These are phyloP conservation scores for Haematococcus sp. DNA, from an alignment of 139 green algal genomes.

Conservation along the genomic window DNA sequence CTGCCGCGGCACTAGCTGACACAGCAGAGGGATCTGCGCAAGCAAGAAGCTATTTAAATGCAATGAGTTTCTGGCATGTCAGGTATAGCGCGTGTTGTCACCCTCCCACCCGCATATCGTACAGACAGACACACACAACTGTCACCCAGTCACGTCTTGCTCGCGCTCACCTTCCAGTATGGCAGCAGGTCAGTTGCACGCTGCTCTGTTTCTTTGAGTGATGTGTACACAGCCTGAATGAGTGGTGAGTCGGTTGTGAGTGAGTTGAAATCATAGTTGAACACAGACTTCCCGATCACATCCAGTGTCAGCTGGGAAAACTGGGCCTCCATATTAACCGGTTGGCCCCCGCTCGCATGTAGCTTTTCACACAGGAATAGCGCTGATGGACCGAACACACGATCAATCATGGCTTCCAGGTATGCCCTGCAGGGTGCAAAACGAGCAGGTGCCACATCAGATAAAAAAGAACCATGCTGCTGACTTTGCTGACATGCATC, in stretches of 20 bases:
- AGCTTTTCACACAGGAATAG: constrained; percentile 81
- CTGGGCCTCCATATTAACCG: constrained; percentile 92
- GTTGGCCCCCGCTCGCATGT: constrained; percentile 25
- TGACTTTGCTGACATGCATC: no score
- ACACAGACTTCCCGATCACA: constrained; percentile 93
- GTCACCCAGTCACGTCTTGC: no score
- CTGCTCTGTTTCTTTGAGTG: constrained; percentile 97
- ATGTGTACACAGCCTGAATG: constrained; percentile 97
- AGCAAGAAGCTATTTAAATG: not conserved
- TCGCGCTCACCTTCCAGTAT: constrained; percentile 88
- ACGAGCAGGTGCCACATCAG: no score
- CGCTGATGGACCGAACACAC: constrained; percentile 77
- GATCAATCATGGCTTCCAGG: constrained; percentile 88
- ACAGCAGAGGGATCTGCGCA: constrained; percentile 48
- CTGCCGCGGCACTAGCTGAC: constrained; percentile 58
- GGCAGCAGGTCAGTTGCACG: constrained; percentile 95
- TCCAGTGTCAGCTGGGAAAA: constrained; percentile 97
- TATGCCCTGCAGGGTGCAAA: constrained; percentile 62
- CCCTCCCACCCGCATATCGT: no score
- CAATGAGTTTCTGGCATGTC: no score
- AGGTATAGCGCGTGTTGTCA: no score
- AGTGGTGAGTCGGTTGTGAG: constrained; percentile 78
- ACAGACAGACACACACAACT: no score
- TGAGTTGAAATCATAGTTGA: constrained; percentile 99
- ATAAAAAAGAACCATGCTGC: no score